A percentile compares a stretch with the other conserved stretches of the same genome.
Conservation (phyloP, 768 basidiomycete genomes). For the Leccinellum luteum region DNA sequence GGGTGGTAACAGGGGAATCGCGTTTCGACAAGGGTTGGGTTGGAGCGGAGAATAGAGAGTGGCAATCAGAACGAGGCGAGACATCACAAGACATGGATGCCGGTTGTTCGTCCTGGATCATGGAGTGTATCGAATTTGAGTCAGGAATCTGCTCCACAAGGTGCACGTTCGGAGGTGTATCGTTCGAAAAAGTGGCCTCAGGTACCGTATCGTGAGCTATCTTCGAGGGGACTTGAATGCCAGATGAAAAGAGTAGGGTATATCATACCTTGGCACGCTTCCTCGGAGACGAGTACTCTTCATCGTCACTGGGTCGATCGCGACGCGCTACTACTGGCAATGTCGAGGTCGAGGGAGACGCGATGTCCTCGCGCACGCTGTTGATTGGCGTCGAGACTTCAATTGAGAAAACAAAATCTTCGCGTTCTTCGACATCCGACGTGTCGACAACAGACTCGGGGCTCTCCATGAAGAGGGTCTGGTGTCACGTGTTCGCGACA, state of each 20-base stretch:
- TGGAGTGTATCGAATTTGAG: neutral
- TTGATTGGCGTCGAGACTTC: neutral
- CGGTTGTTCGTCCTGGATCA: neutral
- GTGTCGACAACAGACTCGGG: conserved; percentile 52
- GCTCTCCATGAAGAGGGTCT: conserved; percentile 20
- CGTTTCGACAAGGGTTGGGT: neutral
- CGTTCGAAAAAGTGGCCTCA: neutral
- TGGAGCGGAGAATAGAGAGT: conserved; percentile 23
- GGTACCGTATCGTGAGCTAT: conserved; percentile 8
- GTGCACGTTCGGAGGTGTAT: neutral
- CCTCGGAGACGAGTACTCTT: conserved; percentile 29
- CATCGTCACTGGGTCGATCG: conserved; percentile 6
- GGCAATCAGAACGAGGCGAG: conserved; percentile 10
- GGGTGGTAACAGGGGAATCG: neutral
- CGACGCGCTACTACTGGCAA: neutral
- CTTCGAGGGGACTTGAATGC: conserved; percentile 20
- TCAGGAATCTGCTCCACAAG: neutral
- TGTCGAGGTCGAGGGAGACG: conserved; percentile 1
- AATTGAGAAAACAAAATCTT: conserved; percentile 33
- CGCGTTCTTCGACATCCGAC: conserved; percentile 61
- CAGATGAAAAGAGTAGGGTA: neutral
- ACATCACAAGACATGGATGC: neutral
- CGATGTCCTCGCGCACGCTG: neutral
- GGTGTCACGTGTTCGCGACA: conserved; percentile 21
- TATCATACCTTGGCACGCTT: conserved; percentile 37